Percentiles rank a stretch among this genome's conserved stretches.
Evolutionary conservation across 108 stramenopile genomes (phyloP).

Genomic region (Mayamaea pseudoterrestris): DNA sequence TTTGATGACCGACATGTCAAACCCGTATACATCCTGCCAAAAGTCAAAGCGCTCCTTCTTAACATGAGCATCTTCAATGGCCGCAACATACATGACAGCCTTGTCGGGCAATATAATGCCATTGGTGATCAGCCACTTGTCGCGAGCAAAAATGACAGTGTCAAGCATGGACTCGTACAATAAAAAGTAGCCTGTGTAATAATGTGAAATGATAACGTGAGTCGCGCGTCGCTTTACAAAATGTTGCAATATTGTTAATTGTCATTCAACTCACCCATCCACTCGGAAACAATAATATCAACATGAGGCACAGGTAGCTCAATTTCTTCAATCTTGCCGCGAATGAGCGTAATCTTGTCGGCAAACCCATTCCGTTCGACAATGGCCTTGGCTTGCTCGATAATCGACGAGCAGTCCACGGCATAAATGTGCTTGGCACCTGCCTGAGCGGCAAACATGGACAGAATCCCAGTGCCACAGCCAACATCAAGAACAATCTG

Average conservation of each 20-base stretch:
- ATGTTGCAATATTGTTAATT: no score
- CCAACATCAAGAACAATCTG: conserved; percentile 90
- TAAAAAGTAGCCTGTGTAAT: not conserved
- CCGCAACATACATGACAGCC: conserved; percentile 81
- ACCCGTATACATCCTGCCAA: conserved; percentile 95
- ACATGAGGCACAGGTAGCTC: conserved; percentile 72
- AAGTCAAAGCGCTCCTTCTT: conserved; percentile 68
- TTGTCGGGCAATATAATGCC: conserved; percentile 88
- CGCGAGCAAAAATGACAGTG: conserved; percentile 84
- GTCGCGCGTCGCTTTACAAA: no score
- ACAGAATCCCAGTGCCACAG: conserved; percentile 88
- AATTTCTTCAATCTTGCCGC: conserved; percentile 89
- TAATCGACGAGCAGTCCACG: conserved; percentile 87
- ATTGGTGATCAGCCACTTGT: conserved; percentile 74
- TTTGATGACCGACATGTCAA: conserved; percentile 90
- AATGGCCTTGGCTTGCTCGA: conserved; percentile 71
- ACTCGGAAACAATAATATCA: conserved; percentile 96
- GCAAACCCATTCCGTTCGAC: conserved; percentile 70
- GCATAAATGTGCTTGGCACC: conserved; percentile 89
- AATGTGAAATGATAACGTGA: no score
- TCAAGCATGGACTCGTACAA: conserved; percentile 97
- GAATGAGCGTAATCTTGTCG: conserved; percentile 73
- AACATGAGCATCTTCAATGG: conserved; percentile 77
- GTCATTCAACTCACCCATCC: conserved; percentile 99
- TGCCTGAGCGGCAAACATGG: conserved; percentile 86